Conservation (phyloP, 495 filamentous ascomycete species). For the Penicillium manginii region DNA sequence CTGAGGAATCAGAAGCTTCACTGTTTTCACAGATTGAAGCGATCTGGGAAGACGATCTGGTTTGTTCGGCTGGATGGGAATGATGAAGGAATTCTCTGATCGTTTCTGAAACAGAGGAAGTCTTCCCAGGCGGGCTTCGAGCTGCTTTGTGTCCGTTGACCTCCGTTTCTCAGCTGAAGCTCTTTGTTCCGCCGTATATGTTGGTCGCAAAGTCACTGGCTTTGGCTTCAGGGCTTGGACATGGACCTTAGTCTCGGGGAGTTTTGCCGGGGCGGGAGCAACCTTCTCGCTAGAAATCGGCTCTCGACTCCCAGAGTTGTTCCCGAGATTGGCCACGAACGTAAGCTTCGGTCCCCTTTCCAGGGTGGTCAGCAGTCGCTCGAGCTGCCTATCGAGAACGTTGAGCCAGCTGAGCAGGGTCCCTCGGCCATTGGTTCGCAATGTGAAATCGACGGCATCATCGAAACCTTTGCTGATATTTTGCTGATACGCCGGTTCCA, state of each 20-base stretch:
- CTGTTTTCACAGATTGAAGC: constrained; percentile 64
- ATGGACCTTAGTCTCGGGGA: background rate
- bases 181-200: constrained; percentile 61
- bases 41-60: constrained; percentile 61
- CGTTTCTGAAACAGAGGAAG: constrained; percentile 70
- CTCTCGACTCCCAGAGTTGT: constrained; percentile 27
- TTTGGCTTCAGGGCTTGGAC: constrained; percentile 6
- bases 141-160: constrained; percentile 67
- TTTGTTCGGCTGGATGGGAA: constrained; percentile 73
- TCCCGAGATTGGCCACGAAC: constrained; percentile 64
- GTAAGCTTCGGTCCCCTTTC: constrained; percentile 79
- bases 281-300: constrained; percentile 20
- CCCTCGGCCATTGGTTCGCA: constrained; percentile 50
- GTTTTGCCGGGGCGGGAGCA: background rate
- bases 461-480: constrained; percentile 84
- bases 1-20: constrained; percentile 71
- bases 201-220: constrained; percentile 4
- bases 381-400: constrained; percentile 73
- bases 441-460: constrained; percentile 56
- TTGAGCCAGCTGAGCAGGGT: constrained; percentile 74
- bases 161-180: constrained; percentile 65
- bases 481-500: constrained; percentile 76
- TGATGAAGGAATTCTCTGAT: constrained; percentile 66
- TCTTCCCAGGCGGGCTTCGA: constrained; percentile 79
- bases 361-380: constrained; percentile 68